Conservation (phyloP, 2,329 filamentous ascomycete species). For the Septoria linicola region DNA sequence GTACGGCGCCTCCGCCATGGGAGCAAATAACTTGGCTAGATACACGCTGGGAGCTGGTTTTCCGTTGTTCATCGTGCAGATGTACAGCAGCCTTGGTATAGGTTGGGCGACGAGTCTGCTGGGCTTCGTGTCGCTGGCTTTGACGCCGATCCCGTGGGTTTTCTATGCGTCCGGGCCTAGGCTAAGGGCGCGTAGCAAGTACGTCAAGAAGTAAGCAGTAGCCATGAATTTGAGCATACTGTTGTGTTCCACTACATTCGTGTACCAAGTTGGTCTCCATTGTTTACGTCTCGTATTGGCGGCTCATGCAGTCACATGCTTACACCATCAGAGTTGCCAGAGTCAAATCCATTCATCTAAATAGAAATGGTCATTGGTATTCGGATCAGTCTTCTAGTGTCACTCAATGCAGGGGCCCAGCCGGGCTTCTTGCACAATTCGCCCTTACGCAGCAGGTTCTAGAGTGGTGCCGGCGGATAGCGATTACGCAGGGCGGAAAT, state of each 20-base stretch:
- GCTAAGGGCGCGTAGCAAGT: constrained; percentile 16
- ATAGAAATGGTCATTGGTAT: too few species aligned
- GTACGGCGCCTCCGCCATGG: constrained; percentile 40
- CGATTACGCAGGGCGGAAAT: neutral
- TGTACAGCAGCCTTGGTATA: constrained; percentile 43
- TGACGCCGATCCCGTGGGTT: constrained; percentile 34
- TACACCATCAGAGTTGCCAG: too few species aligned
- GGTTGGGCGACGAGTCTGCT: constrained; percentile 44
- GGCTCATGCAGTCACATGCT: too few species aligned
- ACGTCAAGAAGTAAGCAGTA: constrained; percentile 9
- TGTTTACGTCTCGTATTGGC: too few species aligned
- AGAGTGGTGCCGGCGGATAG: neutral
- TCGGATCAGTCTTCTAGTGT: too few species aligned
- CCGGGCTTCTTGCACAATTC: neutral
- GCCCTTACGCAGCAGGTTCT: too few species aligned
- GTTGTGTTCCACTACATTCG: neutral
- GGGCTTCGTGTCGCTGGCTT: constrained; percentile 37
- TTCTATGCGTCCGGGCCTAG: constrained; percentile 27
- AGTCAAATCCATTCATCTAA: too few species aligned
- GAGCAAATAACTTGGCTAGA: constrained; percentile 30
- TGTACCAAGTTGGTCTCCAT: neutral
- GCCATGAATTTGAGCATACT: neutral
- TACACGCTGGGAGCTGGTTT: constrained; percentile 41
- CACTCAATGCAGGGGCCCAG: too few species aligned
- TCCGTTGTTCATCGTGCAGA: constrained; percentile 43